phyloP scores from a whole-genome alignment of 2,329 filamentous ascomycete genomes.

The Sporothrix schenckii region DNA sequence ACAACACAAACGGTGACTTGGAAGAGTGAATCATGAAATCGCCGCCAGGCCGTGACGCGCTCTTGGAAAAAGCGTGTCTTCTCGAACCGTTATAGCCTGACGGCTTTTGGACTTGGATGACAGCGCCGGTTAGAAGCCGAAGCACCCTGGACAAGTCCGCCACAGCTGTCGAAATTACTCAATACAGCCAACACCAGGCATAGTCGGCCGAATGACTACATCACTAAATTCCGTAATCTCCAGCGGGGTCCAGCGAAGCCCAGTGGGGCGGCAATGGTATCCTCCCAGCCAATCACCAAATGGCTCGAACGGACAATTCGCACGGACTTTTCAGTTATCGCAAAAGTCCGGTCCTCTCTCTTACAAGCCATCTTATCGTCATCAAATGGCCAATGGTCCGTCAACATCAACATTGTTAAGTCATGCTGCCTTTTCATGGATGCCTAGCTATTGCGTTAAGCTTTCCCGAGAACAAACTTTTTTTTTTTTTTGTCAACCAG shows the following conservation, averaged over 20 bases:
- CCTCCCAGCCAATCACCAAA: not conserved
- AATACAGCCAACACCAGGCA: not conserved
- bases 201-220: not conserved
- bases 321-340: not conserved
- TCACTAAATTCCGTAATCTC: conserved; percentile 4
- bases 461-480: too few species aligned
- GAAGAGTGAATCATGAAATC: not conserved
- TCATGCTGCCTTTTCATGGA: too few species aligned
- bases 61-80: not conserved
- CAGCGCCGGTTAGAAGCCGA: not conserved
- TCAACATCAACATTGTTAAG: not conserved
- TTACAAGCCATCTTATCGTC: not conserved
- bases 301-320: not conserved
- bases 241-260: not conserved
- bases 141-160: not conserved
- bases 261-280: not conserved
- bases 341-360: not conserved
- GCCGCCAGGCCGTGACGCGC: not conserved
- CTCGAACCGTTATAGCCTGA: not conserved
- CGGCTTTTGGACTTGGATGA: not conserved
- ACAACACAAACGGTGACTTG: not conserved
- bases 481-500: too few species aligned
- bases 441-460: too few species aligned
- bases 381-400: not conserved
- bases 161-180: not conserved